Conservation (phyloP, 2,329 filamentous ascomycete genomes). For the Mollisia scopiformis region DNA sequence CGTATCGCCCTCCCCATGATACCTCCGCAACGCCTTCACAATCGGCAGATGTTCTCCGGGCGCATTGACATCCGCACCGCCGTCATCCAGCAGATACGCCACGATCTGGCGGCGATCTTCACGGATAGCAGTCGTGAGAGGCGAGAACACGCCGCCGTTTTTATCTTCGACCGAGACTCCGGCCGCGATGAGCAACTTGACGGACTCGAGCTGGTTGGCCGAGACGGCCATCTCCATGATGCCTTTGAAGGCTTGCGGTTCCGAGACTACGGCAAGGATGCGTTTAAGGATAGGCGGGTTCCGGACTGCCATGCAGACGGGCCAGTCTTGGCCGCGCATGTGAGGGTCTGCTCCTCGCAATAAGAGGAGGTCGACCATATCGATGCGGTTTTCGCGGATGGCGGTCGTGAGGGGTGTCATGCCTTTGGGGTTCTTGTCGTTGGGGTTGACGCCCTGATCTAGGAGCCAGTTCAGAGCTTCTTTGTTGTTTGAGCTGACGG, state of each 20-base stretch:
- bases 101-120: slow-evolving; percentile 65
- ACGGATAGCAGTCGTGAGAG: slow-evolving; percentile 66
- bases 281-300: slow-evolving; percentile 62
- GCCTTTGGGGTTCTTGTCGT: slow-evolving; percentile 60
- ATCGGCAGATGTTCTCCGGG: slow-evolving; percentile 73
- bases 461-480: slow-evolving; percentile 64
- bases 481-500: slow-evolving; percentile 63
- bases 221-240: slow-evolving; percentile 70
- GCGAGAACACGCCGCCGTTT: slow-evolving; percentile 73
- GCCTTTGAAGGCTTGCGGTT: slow-evolving; percentile 65
- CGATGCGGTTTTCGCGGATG: slow-evolving; percentile 60
- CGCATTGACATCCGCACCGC: slow-evolving; percentile 64
- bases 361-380: slow-evolving; percentile 62
- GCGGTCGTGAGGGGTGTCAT: slow-evolving; percentile 68
- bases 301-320: slow-evolving; percentile 68
- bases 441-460: slow-evolving; percentile 60
- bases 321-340: slow-evolving; percentile 70
- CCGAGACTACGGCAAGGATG: slow-evolving; percentile 58
- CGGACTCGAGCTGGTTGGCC: slow-evolving; percentile 66
- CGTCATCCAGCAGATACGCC: slow-evolving; percentile 61
- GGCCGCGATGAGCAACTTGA: slow-evolving; percentile 55
- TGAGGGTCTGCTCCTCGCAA: slow-evolving; percentile 62
- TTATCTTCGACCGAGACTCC: slow-evolving; percentile 68
- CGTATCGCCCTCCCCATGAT: slow-evolving; percentile 53
- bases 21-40: slow-evolving; percentile 68